Percentiles rank a stretch among this genome's conserved stretches.
Conservation (phyloP, 495 filamentous ascomycete species). For the Tuber calosporum region DNA sequence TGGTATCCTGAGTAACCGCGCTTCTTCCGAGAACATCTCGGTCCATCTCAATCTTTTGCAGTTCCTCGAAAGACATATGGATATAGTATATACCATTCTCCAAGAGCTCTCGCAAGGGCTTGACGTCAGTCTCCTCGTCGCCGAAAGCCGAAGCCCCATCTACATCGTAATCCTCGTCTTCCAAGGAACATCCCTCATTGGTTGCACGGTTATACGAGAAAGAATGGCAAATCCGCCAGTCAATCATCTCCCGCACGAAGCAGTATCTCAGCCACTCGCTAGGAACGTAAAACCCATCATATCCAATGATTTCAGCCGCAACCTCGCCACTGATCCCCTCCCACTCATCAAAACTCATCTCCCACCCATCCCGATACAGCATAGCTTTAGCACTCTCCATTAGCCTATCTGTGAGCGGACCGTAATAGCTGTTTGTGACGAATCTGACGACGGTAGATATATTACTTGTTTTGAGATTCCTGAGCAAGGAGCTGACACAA, state of each 20-base stretch:
- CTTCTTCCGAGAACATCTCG: conserved; percentile 52
- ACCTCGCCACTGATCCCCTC: conserved; percentile 55
- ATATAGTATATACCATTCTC: conserved; percentile 57
- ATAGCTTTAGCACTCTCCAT: conserved; percentile 54
- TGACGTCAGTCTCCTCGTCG: conserved; percentile 49
- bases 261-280: conserved; percentile 56
- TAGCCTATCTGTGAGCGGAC: conserved; percentile 51
- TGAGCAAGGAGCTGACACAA: conserved; percentile 50
- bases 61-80: conserved; percentile 55
- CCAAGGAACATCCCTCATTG: conserved; percentile 41
- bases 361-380: conserved; percentile 56
- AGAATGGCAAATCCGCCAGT: conserved; percentile 47
- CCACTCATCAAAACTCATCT: conserved; percentile 54
- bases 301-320: conserved; percentile 53
- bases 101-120: conserved; percentile 52
- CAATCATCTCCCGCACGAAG: conserved; percentile 51
- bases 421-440: conserved; percentile 57
- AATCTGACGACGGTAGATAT: conserved; percentile 49
- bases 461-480: conserved; percentile 49
- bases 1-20: conserved; percentile 51
- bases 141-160: conserved; percentile 33
- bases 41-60: conserved; percentile 50
- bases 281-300: conserved; percentile 56
- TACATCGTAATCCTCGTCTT: conserved; percentile 25
- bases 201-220: conserved; percentile 48